Base-by-base conservation (phyloP, 495 filamentous ascomycete species). In the Podospora pseudopauciseta region DNA sequence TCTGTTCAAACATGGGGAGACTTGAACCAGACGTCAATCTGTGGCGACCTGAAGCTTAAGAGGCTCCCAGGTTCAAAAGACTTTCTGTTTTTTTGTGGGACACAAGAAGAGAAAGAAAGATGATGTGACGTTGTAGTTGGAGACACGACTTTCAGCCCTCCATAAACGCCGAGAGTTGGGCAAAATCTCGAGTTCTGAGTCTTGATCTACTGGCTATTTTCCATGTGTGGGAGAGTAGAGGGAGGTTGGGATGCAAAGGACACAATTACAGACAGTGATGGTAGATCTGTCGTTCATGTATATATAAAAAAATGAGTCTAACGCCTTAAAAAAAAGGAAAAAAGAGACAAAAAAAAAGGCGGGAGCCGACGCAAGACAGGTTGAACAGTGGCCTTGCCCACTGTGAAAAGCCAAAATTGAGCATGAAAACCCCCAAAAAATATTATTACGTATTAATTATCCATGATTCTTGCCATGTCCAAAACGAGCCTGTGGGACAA, bases 81-180 rank as follows among this genome's bases (percentile, higher is more conserved):
- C 39, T 16, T 49, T 63, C 60, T 53, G 30, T 18, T 19, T 26
- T 39, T 27, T 64, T 58, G 49, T 61, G 26, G 11, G 26, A 61
- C 23, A 61, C 26, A 23, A 28, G 23, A 54, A 30, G 28, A 61
- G 59, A 63, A 30, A 34, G 66, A 64, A 64, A 28, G 28, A 58
- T 58, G n/a, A 58, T 58, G 23, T 20, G 55, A 58, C 62, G 57
- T 65, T 65, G 39, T 11, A 49, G 39, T 56, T 63, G 61, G 30
- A 67, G 67, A 66, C 60, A 58, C 61, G 18, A 49, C 60, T 27
- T 55, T 67, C 70, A 71, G 71, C 68, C 71, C 71, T 64, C 70
- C 71, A 61, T 67, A 73, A 63, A 70, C 68, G 71, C 71, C 71
- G 71, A 73, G 69, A 65, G 71, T 73, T 39, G 71, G 71, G 68